phyloP scores from a whole-genome alignment of 176 grass and related monocot genomes.

The Alloteropsis semialata region DNA sequence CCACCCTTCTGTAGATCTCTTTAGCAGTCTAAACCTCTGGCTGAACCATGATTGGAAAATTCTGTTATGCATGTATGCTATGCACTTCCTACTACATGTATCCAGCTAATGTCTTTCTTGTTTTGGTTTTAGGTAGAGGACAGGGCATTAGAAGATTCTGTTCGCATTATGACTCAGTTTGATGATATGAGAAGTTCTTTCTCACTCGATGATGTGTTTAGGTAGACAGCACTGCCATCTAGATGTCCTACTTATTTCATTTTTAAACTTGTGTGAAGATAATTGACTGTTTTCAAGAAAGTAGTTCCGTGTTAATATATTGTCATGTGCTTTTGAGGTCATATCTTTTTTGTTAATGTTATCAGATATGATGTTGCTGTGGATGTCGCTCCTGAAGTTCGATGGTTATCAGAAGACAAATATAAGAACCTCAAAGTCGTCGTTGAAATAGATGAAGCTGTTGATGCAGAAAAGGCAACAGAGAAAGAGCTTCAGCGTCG shows the following conservation, averaged over 20 bases:
- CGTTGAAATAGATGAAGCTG: constrained; percentile 81
- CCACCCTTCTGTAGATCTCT: constrained; percentile 19
- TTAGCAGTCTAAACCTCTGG: not conserved
- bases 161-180: constrained; percentile 73
- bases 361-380: constrained; percentile 84
- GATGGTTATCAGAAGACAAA: constrained; percentile 78
- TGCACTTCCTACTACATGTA: constrained; percentile 1
- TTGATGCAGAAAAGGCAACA: constrained; percentile 70
- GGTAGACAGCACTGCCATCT: constrained; percentile 39
- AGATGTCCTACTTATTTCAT: constrained; percentile 1
- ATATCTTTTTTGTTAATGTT: constrained; percentile 2
- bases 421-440: constrained; percentile 93
- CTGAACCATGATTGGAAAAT: constrained; percentile 20
- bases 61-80: constrained; percentile 15
- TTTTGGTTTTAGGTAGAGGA: constrained; percentile 64
- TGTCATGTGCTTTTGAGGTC: not conserved
- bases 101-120: constrained; percentile 4
- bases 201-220: constrained; percentile 67
- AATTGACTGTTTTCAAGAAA: constrained; percentile 13
- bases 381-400: constrained; percentile 71
- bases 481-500: constrained; percentile 69
- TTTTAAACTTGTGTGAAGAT: not conserved
- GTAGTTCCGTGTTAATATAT: not conserved
- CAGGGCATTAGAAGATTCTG: constrained; percentile 90
- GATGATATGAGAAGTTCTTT: constrained; percentile 71